phyloP scores from a whole-genome alignment of 2,329 filamentous ascomycete genomes.

The Aureobasidium sp. region DNA sequence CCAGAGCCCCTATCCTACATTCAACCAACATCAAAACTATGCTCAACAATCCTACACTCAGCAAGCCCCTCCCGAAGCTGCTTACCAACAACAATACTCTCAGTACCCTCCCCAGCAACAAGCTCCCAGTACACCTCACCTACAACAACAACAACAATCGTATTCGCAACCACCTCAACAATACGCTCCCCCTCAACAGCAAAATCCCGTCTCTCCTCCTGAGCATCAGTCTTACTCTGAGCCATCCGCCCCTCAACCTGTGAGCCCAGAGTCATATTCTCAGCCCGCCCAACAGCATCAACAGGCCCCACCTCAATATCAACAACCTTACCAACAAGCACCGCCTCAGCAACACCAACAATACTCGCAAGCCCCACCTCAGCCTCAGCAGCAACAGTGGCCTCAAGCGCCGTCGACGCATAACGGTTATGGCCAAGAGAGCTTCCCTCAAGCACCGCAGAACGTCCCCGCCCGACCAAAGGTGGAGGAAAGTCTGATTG shows the following conservation, averaged over 20 bases:
- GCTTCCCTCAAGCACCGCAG: slow-evolving; percentile 27
- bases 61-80: slow-evolving; percentile 20
- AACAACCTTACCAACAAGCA: slow-evolving; percentile 20
- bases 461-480: slow-evolving; percentile 22
- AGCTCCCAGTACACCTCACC: slow-evolving; percentile 18
- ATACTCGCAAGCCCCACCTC: slow-evolving; percentile 19
- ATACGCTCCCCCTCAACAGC: slow-evolving; percentile 24
- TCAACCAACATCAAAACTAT: slow-evolving; percentile 30
- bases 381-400: slow-evolving; percentile 23
- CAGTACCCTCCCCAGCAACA: slow-evolving; percentile 21
- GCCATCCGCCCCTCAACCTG: neutral
- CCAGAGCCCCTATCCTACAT: slow-evolving; percentile 46
- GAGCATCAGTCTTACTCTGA: slow-evolving; percentile 28
- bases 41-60: slow-evolving; percentile 29
- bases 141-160: slow-evolving; percentile 21
- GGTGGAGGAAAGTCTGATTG: slow-evolving; percentile 30
- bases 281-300: slow-evolving; percentile 30
- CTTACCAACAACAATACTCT: slow-evolving; percentile 24
- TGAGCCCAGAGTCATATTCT: slow-evolving; percentile 11
- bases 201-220: slow-evolving; percentile 24
- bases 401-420: slow-evolving; percentile 26
- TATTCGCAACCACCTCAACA: neutral
- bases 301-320: slow-evolving; percentile 20
- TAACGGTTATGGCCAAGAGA: slow-evolving; percentile 27
- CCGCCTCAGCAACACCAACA: slow-evolving; percentile 21